Base-by-base conservation (phyloP, 345 rosid species). In the Gossypium stocksii region DNA sequence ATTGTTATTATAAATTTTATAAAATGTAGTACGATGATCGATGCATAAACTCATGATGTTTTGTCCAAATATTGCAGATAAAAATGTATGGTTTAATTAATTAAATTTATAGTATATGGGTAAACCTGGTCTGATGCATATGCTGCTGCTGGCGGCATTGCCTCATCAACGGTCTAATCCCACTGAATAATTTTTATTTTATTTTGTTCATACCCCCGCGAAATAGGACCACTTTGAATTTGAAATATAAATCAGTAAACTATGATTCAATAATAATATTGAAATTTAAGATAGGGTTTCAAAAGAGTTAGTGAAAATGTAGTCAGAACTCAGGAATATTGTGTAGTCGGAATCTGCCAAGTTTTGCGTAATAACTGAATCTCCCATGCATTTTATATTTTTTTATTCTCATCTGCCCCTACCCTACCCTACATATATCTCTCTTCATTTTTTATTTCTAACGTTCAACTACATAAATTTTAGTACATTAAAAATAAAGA, bases 251-350 rank as follows among this genome's bases (percentile, higher is more conserved):
- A 23, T 9, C 53, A 8, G 14, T 4, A 19, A 17, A 7, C 44
- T 60, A 38, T 34, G 77, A 17, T 19, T 49, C 62, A 22, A 57
- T 27, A 22, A 57, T 13, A 48, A 2, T 57, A 74, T 76, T 74
- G 73, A 77, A 60, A 78, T 52, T 78, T 34, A 34, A 34, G 41
- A 34, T 34, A 5, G 22, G 79, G 53, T 45, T 74, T 76, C 43
- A 66, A 34, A 34, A 34, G 76, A 66, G 82, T 20, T 58, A 48
- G 73, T 58, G 80, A 58, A 9, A 8, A 11, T 54, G 75, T 22
- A 3, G 83, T 83, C 86, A 80, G 87, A 84, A 1, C 81, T 83
- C 86, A 80, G 87, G 87, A 82, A 83, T 80, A 80, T 78, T 27
- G 16, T 64, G 77, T 43, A 51, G 78, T 25, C n/a, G 80, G 86